Base-by-base conservation (phyloP, 2,329 filamentous ascomycete species). In the Fusarium sp. region DNA sequence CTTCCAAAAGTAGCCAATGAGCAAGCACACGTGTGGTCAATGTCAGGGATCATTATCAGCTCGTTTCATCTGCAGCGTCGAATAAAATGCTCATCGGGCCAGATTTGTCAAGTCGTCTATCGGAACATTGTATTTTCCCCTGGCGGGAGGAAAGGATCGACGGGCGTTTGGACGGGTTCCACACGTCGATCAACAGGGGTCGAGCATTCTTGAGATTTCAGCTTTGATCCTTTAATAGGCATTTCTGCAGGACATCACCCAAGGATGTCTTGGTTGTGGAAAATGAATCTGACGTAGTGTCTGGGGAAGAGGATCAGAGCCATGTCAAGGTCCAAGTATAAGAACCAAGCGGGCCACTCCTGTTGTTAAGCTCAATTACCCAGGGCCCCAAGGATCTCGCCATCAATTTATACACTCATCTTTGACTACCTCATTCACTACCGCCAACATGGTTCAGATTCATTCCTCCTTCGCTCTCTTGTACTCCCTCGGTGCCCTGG, bases 401-500 rank as follows among this genome's bases (percentile, higher is more conserved):
- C 17, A 45, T 35, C 5, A 10, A 17, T 22, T 8, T n/a, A 6
- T 1, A 4, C 6, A 8, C n/a, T 32, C 12, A 47, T 25, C n/a
- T 33, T 33, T 7, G 14, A 12, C 35, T 12, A 5, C 11, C 5
- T 9, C 11, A n/a, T 45, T 50, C 9, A 5, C 8, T 8, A 11
- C 30, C 22, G 40, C 56, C 52, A 68, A 20, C 32, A 72, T 72
- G 70, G 50, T 72, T 12, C 64, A 69, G 3, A 9, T 59, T 7
- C 14, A 33, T 6, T 64, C 59, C 47, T 54, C 45, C 3, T 20
- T 65, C 12, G 6, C 38, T 14, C 10, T 73, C 25, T 8, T 72
- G 3, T n/a, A 40, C n/a, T 43, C 60, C 9, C 54, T 73, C 12
- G 33, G 66, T 8, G 45, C 61, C 33, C 9, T 73, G 5, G n/a